Evolutionary conservation across 179 eudicot species (phyloP), one percentile per base, ranked within the genome.

Genomic region (Amaranthus tricolor): DNA sequence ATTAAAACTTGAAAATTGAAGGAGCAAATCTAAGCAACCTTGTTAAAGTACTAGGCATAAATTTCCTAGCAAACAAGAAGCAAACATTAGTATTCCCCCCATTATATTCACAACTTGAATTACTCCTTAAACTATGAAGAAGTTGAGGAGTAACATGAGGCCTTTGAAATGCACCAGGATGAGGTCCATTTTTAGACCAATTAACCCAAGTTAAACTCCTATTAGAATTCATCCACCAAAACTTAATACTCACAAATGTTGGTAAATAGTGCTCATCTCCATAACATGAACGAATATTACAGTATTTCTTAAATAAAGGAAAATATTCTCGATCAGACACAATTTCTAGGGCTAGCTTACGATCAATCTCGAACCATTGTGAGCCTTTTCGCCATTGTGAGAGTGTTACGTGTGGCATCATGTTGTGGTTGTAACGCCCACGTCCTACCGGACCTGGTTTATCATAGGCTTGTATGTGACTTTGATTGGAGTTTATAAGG

Each of bases 41-140:
- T 19, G 67, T 20, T 47, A 80, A 67, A 21, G 79, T 71, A 52
- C 82, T 73, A 0, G 88, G 85, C 77, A 67, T 48, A 52, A 86
- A 82, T 71, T 86, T 86, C 74, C 89, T 84, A 12, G 84, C 89
- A 82, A 86, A 86, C n/a, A 86, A 64, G 78, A 54, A 75, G 69
- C 91, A 86, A 6, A 74, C 9, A 47, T 56, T 63, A 4, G 84
- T 84, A 43, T 0, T 19, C 54, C 77, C 65, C 9, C 90, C 87
- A 74, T 87, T 87, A 62, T 87, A 87, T 56, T 76, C 80, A 24
- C 90, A 86, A n/a, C 74, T 66, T 43, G 45, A 8, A 9, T 78
- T 82, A 71, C 5, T 66, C 68, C 89, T 82, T 19, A 86, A 44
- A 43, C 16, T 66, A 45, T 65, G 11, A 72, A 82, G 65, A 0